Base-by-base conservation (phyloP, 2,329 filamentous ascomycete species). In the Fusarium sp. region DNA sequence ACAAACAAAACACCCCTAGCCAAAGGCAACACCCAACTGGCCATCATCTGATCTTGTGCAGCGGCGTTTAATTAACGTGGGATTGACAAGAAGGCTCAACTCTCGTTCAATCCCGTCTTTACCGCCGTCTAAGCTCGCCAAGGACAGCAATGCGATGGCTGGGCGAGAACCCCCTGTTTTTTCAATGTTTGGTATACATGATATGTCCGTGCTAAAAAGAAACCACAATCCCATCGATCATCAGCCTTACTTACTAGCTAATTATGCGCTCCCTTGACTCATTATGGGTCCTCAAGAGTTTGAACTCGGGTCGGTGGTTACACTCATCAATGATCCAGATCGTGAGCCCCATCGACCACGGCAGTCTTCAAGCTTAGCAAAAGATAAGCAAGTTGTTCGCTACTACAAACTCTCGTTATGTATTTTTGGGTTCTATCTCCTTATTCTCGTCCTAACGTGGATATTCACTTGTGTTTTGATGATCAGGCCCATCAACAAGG, bases 381-480 rank as follows among this genome's bases (percentile, higher is more conserved):
- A 71, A 5, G 36, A 48, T 8, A 24, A 48, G 15, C 22, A 42
- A 17, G 26, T 57, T 7, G 18, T 74, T 28, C 45, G 47, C 17
- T 60, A 60, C 20, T 51, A 55, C 39, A 35, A 39, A 20, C 24
- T 14, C 6, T 44, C 68, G 12, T 13, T 59, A 47, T 48, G 24
- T 7, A 35, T 61, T 3, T 57, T 68, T 12, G 17, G n/a, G 5
- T 42, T 68, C 18, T 68, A 66, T 38, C 31, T 70, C 3, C 3
- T 56, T 0, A 42, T 74, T 12, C 63, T 76, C 3, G 10, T 74
- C 36, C 4, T 72, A 2, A 65, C 51, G 8, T 76, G 68, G 60
- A 39, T 42, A 4, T 26, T 76, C 8, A 73, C 56, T 18, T 52
- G 58, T 31, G 14, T 72, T n/a, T 47, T 69, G 24, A 76, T 76